Evolutionary conservation across 441 rosid species (phyloP), one percentile per base, ranked within the genome.

Genomic region (Adansonia rubrostipa): DNA sequence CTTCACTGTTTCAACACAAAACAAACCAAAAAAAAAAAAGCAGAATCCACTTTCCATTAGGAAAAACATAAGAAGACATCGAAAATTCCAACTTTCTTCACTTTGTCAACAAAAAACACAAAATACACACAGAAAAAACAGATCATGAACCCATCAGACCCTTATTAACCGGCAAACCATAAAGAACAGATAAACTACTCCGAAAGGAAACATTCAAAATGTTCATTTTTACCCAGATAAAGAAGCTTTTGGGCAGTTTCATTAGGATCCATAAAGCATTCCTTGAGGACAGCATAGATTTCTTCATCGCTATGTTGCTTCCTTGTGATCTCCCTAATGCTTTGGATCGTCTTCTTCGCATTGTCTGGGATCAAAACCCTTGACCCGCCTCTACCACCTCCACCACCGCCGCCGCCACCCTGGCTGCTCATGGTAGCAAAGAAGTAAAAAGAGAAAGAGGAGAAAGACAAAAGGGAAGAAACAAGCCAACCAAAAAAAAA

Each of bases 291-390:
- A 48, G 95, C 73, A 84, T 84, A 92, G 82, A 93, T 89, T 78
- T 94, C 98, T 47, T 94, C 95, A 84, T 94, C 97, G 78, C 88
- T 85, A 84, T 93, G 97, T 74, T 92, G 94, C 84, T 88, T 92
- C 5, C 92, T 93, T 0, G 96, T 89, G 79, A 88, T 88, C 88
- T 94, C 98, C 61, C 93, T 85, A 10, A 94, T 92, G 82, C 77
- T 85, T 33, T 85, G 91, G 57, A 94, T 87, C 14, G 87, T 90
- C 77, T 66, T 42, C 70, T 74, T 79, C 33, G 81, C 85, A 81
- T 74, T 82, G 42, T 80, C 87, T n/a, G 92, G 89, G 83, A 93
- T 86, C 85, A 83, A 77, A 85, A 81, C 83, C 85, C 84, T 77
- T 62, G 84, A 77, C 81, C 78, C 82, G 50, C 78, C 83, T 47